Evolutionary conservation across 805 yeast genomes (phyloP), one percentile per base, ranked within the genome.

Genomic region (Candida peoriensis): DNA sequence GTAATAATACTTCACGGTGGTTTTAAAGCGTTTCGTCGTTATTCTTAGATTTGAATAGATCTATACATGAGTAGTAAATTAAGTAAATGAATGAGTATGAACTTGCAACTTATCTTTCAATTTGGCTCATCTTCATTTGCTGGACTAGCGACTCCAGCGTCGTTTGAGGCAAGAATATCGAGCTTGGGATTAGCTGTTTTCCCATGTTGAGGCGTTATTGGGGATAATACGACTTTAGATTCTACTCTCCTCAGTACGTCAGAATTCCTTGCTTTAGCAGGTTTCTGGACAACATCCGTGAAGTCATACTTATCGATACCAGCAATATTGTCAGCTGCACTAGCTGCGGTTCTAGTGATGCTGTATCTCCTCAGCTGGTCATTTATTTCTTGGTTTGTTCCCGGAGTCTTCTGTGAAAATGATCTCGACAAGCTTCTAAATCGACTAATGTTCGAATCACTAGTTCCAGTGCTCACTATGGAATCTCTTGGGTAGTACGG

Each of bases 281-380:
- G 49, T n/a, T 43, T 33, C 14, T 28, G 8, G 10, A 44, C 27
- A 5, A 39, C 13, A 25, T 50, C 50, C 4, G 42, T 37, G 10
- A 39, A 17, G 28, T 44, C 47, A 33, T 44, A 56, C 31, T 53
- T 47, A n/a, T 60, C 59, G 22, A 66, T 61, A 5, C 75, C 76
- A 2, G 75, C 74, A 28, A 68, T 61, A 34, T 61, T 62, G 41
- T 71, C 63, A 0, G 75, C 54, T 32, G 67, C 62, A 6, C 51
- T 47, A 3, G 70, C 71, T 2, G 74, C 73, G 22, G 52, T 58
- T 8, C 44, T 42, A 1, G 73, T 63, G 32, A 71, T 61, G 20
- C 61, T 62, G 6, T 68, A 67, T 11, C 54, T 54, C 8, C 54
- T 47, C 14, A 68, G 36, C 14, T 62, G 51, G 14, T 57, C 50